Evolutionary conservation across 2,329 filamentous ascomycete genomes (phyloP), one percentile per base, ranked within the genome.

Genomic region (Epicoccum nigrum): DNA sequence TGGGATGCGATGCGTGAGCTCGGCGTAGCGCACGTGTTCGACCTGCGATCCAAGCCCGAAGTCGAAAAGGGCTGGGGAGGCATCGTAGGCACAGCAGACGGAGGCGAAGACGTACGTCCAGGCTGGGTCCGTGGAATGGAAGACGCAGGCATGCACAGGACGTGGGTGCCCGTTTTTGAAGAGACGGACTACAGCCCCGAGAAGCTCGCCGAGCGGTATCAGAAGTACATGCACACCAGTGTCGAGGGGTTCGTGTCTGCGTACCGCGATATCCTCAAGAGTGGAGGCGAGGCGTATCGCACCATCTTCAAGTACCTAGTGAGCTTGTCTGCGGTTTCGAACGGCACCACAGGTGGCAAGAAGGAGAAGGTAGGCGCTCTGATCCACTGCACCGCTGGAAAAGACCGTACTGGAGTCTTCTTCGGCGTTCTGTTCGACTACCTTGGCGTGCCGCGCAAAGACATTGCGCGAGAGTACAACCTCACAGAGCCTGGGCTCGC

Each of bases 351-450:
- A 2, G 9, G 25, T 11, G 16, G 2, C 61, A 4, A 30, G 4
- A n/a, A 4, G 28, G 11, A 40, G 2, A 67, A 76, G 34, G 56
- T 74, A 1, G 83, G 86, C 7, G 72, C 87, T 8, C 75, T 90
- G 6, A 76, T 91, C 7, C 88, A 92, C 65, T 92, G 89, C 70
- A 89, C 87, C 0, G 87, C 86, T 0, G 89, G 89, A 11, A 92
- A 92, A 72, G 89, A 92, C 69, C 80, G 89, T 34, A 92, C 89
- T 0, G 89, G 89, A 2, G 80, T 92, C 4, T 74, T 90, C 35
- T 82, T 84, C 40, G 88, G 86, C 3, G 62, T 92, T 32, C 68
- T 92, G 7, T 77, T 90, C 31, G 74, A 81, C 20, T 77, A 90
- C 21, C 84, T 84, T 7, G 85, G 85, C 4, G 84, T 89, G 0